phyloP scores from a whole-genome alignment of 495 filamentous ascomycete species.

The Rostrohypoxylon terebratum region DNA sequence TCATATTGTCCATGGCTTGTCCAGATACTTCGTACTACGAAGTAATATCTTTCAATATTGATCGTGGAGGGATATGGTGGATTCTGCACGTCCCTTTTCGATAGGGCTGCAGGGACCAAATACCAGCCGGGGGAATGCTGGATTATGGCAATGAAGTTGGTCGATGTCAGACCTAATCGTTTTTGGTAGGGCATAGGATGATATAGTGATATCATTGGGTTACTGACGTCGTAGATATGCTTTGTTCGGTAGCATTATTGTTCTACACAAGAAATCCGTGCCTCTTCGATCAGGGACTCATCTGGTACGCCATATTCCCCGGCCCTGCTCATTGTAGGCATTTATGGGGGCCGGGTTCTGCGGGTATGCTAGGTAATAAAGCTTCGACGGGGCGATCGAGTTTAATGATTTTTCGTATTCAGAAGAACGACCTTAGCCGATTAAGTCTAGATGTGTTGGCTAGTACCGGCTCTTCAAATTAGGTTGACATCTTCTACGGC shows the following conservation, averaged over 20 bases:
- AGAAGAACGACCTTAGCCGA: not conserved
- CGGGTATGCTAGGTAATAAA: slow-evolving; percentile 4
- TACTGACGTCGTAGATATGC: not conserved
- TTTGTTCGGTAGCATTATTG: not conserved
- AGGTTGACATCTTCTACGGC: not conserved
- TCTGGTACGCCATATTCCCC: not conserved
- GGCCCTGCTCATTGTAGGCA: not conserved
- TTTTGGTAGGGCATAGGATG: not conserved
- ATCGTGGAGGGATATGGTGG: not conserved
- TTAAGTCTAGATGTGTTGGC: slow-evolving; percentile 3
- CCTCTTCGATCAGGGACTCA: not conserved
- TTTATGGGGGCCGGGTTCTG: slow-evolving; percentile 1
- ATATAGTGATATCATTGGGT: slow-evolving; percentile 3
- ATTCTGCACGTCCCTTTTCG: not conserved
- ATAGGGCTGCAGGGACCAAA: not conserved
- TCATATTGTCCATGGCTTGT: not conserved
- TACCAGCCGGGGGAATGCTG: not conserved
- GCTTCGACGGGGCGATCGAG: not conserved
- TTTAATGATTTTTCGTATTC: slow-evolving; percentile 11
- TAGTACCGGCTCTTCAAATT: not conserved
- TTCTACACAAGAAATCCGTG: not conserved
- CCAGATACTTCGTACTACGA: too few species aligned
- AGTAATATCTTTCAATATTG: not conserved
- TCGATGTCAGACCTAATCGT: not conserved
- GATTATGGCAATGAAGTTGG: not conserved